phyloP scores from a whole-genome alignment of 2,329 filamentous ascomycete genomes.

The Stemphylium vesicarium region DNA sequence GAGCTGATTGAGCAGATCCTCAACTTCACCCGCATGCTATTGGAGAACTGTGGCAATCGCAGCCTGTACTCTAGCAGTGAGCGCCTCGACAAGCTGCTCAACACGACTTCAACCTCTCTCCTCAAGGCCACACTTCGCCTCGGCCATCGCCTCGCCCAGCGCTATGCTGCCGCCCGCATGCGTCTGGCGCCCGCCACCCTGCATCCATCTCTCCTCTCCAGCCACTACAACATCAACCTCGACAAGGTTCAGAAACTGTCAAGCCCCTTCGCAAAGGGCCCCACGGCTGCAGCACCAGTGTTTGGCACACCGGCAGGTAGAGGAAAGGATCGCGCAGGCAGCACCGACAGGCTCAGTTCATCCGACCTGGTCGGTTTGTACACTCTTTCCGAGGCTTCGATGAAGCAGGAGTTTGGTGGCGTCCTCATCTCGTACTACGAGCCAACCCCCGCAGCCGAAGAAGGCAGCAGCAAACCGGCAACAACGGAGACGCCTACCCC shows the following conservation, averaged over 20 bases:
- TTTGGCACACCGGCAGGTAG: conserved; percentile 67
- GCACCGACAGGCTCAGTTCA: conserved; percentile 44
- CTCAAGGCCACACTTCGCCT: conserved; percentile 80
- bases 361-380: conserved; percentile 79
- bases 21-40: conserved; percentile 81
- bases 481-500: conserved; percentile 63
- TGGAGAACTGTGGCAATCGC: conserved; percentile 95
- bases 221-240: conserved; percentile 76
- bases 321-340: conserved; percentile 64
- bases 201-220: conserved; percentile 75
- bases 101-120: conserved; percentile 82
- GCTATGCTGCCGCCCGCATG: conserved; percentile 89
- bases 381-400: conserved; percentile 47
- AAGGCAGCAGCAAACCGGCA: conserved; percentile 25
- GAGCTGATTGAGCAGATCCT: conserved; percentile 80
- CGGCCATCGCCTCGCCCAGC: conserved; percentile 83
- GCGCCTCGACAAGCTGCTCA: conserved; percentile 85
- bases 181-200: conserved; percentile 70
- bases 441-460: conserved; percentile 42
- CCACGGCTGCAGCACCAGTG: conserved; percentile 55
- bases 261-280: conserved; percentile 77
- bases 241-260: conserved; percentile 87
- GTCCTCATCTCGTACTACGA: conserved; percentile 82
- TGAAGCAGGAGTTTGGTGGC: conserved; percentile 81
- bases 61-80: conserved; percentile 95